phyloP scores from a whole-genome alignment of 805 yeast genomes.

The Candida germanica region DNA sequence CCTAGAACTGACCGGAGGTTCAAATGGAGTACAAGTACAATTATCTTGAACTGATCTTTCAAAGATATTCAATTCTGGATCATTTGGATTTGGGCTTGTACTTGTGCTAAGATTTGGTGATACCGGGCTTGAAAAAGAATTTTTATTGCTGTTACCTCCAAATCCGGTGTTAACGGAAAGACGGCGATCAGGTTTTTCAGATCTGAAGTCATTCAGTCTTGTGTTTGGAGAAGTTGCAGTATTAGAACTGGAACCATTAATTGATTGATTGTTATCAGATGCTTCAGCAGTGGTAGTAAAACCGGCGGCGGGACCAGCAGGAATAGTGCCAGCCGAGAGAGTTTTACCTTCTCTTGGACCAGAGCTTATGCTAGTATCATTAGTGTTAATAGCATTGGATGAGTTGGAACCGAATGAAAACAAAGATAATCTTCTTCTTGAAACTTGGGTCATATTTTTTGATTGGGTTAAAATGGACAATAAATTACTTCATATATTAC shows the following conservation, averaged over 20 bases:
- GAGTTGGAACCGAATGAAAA: constrained; percentile 17
- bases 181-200: neutral
- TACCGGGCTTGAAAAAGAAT: neutral
- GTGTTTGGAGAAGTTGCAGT: neutral
- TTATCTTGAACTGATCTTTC: constrained; percentile 42
- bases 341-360: constrained; percentile 1
- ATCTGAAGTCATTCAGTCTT: neutral
- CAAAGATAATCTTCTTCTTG: constrained; percentile 18
- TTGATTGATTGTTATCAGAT: neutral
- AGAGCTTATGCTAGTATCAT: neutral
- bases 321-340: neutral
- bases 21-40: neutral
- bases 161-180: neutral
- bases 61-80: constrained; percentile 24
- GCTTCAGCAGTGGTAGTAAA: neutral
- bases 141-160: neutral
- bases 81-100: neutral
- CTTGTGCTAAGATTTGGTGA: neutral
- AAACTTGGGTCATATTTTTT: constrained; percentile 7
- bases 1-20: constrained; percentile 4
- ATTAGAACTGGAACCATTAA: neutral
- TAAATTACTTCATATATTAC: neutral
- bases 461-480: neutral
- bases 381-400: constrained; percentile 1
- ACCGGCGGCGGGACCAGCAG: neutral